Base-by-base conservation (phyloP, 1,284 basidiomycete genomes). In the Microbotryum scabiosae region DNA sequence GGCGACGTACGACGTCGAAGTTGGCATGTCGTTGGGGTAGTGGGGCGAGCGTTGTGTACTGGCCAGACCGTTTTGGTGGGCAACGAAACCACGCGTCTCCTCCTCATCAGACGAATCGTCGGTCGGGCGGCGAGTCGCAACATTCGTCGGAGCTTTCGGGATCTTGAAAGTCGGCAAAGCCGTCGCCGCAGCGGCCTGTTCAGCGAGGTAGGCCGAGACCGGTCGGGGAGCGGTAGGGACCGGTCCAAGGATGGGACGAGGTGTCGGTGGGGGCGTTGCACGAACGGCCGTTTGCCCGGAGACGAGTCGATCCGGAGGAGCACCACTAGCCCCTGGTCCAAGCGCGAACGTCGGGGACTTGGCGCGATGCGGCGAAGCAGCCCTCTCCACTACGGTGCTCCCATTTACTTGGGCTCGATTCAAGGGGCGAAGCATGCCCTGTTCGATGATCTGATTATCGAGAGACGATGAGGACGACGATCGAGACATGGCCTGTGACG, bases 401-500 rank as follows among this genome's bases (percentile, higher is more conserved):
- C 9, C 36, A 41, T 41, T 41, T 18, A 12, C 36, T 3, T 41
- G 36, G 16, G 36, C 16, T 41, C 36, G 36, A 41, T 12, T 41
- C 36, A 12, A 41, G 36, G 36, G 36, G 14, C 36, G 36, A 41
- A 41, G 36, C 36, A 41, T 41, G 36, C 14, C 16, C 5, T 41
- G 36, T 18, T 66, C 63, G 20, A 45, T 45, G 30, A 51, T 61
- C 18, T 62, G 65, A 25, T 67, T 63, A 9, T 54, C 28, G 41
- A 68, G 59, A 28, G 65, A 61, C 4, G 62, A 62, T 4, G 54
- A 56, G n/a, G 68, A 66, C 14, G 65, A 64, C 21, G 65, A 53
- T 43, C 69, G 63, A 26, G 66, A 57, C 59, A 72, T 68, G 41
- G 73, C 70, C 53, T 76, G 75, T 21, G 73, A 75, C 4, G 75